Base-by-base conservation (phyloP, 176 grass and related monocot genomes). In the Echinochloa phyllopogon region DNA sequence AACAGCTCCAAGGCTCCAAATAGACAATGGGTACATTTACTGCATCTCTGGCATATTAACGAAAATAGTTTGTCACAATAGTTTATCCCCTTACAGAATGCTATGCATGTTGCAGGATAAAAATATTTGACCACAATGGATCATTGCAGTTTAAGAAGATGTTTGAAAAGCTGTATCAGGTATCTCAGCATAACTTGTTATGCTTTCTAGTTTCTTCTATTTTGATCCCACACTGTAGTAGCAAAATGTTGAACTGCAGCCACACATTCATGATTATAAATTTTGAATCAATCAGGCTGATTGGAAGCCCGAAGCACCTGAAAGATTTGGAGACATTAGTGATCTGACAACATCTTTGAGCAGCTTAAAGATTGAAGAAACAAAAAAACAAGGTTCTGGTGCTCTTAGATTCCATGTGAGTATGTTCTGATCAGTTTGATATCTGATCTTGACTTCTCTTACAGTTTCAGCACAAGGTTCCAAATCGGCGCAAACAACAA, bases 161-260 rank as follows among this genome's bases (percentile, higher is more conserved):
- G 89, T 98, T 95, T 87, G 86, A 87, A 86, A 98, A 79, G 76
- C 79, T 98, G 63, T 95, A 95, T 89, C 96, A 98, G 93, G 93
- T 95, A 76, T 77, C 14, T 53, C 65, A 53, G 24, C 13, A 18
- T 82, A 80, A 69, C 37, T 75, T 37, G 2, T 68, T 27, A 37
- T 59, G 39, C 9, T n/a, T 44, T 9, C 51, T 25, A 60, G n/a
- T 27, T 59, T 78, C 21, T 72, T 39, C 48, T 65, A 39, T 82
- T 44, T 65, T 79, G 40, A 21, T 41, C 49, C 59, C 23, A 13
- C 59, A 78, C 17, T 66, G 47, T 67, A 59, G 12, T 78, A 83
- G 20, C n/a, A 60, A 67, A 37, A 17, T 60, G 20, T 71, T 64
- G 7, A 49, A 73, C 8, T 13, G 21, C 65, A 77, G 25, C 55